Base-by-base conservation (phyloP, 371 early-diverging fungal species). In the Lichtheimia ornata region DNA sequence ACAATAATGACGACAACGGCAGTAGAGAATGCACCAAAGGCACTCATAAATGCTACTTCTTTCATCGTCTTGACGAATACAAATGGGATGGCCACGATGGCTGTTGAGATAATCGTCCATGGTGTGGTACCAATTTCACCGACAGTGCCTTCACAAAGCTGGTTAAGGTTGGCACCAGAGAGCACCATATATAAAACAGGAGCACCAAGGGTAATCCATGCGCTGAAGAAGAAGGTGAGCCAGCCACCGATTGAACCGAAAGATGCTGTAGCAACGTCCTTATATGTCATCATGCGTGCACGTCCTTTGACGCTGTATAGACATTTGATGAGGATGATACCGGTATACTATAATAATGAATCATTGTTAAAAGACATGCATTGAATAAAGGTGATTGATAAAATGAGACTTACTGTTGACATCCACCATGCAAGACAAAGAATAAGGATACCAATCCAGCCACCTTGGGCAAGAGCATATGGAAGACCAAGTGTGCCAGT, bases 401-500 rank as follows among this genome's bases (percentile, higher is more conserved):
- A 17, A 17, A 4, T 41, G 7, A 15, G 5, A 53, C 25, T 52
- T 54, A 64, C 51, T 50, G 30, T 74, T 30, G 92, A 87, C 67
- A 92, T 89, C n/a, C 80, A 67, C 54, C 90, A 92, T 4, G 91
- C 84, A 28, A 94, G 75, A 12, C 86, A 66, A 25, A 96, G 73
- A 61, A 94, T 82, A 15, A 86, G 30, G 9, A 90, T 57, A 30
- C 88, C 88, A 28, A 59, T 67, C 96, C 96, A 96, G 13, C 95
- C 95, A 52, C 91, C 88, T 58, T 90, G 86, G 18, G 73, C 82
- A 17, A 96, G 74, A 20, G 94, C 90, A 56, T 84, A 90, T 4
- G 59, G 50, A 9, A 96, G 79, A 56, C 93, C 92, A 6, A 94
- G 77, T 12, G 93, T 86, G 24, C 96, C 96, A 12, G 91, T 90